Conservation (phyloP, 192 early-diverging fungal genomes). For the Paraglomus occultum region DNA sequence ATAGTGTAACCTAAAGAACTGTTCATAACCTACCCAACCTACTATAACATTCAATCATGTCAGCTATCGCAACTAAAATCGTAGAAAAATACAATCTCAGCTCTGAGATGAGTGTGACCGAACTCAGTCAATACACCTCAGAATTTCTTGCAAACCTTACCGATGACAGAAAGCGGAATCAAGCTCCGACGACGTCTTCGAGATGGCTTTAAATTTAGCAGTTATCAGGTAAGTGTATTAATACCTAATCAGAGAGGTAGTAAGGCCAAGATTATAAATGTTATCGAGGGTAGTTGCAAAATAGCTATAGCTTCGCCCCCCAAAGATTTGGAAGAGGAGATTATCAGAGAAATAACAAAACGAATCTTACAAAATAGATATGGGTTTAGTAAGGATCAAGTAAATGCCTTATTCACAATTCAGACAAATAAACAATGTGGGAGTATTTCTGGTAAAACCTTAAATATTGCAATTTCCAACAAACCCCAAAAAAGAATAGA, state of each 20-base stretch:
- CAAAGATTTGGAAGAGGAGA: no score
- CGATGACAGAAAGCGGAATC: slow-evolving; percentile 1
- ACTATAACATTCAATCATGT: slow-evolving; percentile 13
- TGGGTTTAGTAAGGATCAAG: no score
- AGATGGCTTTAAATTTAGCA: not conserved
- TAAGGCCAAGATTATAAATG: not conserved
- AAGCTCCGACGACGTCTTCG: not conserved
- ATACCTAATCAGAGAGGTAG: slow-evolving; percentile 1
- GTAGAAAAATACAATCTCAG: slow-evolving; percentile 25
- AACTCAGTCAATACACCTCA: slow-evolving; percentile 12
- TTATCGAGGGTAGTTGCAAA: not conserved
- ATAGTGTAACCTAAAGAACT: slow-evolving; percentile 25
- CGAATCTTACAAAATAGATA: no score
- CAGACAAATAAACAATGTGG: no score
- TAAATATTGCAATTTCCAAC: no score
- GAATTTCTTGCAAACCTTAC: slow-evolving; percentile 14
- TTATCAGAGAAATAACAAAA: no score
- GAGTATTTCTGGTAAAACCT: no score
- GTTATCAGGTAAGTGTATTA: not conserved
- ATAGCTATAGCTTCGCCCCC: no score
- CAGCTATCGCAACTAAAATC: slow-evolving; percentile 22
- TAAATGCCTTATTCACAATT: no score
- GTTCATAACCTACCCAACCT: slow-evolving; percentile 11
- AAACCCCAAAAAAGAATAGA: no score
- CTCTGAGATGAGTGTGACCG: not conserved